phyloP scores from a whole-genome alignment of 2,329 filamentous ascomycete species.

The Pyrenochaeta sp. region DNA sequence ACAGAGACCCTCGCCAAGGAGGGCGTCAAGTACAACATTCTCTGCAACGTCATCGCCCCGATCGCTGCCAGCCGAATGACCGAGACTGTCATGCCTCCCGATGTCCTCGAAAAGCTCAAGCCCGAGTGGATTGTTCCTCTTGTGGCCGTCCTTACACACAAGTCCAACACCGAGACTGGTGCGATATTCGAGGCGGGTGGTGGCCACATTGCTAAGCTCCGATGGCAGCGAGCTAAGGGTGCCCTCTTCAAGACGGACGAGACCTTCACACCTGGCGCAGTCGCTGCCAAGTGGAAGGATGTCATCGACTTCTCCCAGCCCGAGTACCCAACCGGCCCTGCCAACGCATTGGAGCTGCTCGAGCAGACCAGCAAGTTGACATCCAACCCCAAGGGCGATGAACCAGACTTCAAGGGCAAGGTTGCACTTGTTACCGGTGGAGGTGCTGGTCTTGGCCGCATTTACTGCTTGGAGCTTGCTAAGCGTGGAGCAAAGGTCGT shows the following conservation, averaged over 20 bases:
- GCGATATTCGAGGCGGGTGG: constrained; percentile 93
- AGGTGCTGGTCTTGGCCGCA: constrained; percentile 75
- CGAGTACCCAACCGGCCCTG: constrained; percentile 82
- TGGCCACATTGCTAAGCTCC: constrained; percentile 88
- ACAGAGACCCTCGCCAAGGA: constrained; percentile 98
- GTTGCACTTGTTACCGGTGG: constrained; percentile 48
- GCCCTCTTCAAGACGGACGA: constrained; percentile 88
- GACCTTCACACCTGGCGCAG: constrained; percentile 83
- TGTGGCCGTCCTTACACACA: constrained; percentile 86
- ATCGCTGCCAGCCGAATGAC: constrained; percentile 97
- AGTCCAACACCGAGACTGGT: constrained; percentile 86
- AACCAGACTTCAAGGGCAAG: constrained; percentile 48
- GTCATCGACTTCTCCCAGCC: constrained; percentile 86
- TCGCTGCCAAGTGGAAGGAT: constrained; percentile 88
- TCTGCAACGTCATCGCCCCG: constrained; percentile 92
- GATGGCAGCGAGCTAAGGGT: constrained; percentile 93
- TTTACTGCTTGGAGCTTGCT: constrained; percentile 87
- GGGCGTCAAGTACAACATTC: constrained; percentile 96
- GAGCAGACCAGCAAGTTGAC: constrained; percentile 40
- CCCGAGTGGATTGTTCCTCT: constrained; percentile 96
- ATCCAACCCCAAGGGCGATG: constrained; percentile 40
- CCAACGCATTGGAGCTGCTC: constrained; percentile 82
- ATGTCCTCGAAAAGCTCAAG: constrained; percentile 82
- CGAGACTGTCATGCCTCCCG: constrained; percentile 92
- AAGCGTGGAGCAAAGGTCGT: constrained; percentile 85